These are phyloP conservation scores for Podospora bellae-mahoneyi DNA, from an alignment of 495 filamentous ascomycete genomes.

Conservation along the genomic window DNA sequence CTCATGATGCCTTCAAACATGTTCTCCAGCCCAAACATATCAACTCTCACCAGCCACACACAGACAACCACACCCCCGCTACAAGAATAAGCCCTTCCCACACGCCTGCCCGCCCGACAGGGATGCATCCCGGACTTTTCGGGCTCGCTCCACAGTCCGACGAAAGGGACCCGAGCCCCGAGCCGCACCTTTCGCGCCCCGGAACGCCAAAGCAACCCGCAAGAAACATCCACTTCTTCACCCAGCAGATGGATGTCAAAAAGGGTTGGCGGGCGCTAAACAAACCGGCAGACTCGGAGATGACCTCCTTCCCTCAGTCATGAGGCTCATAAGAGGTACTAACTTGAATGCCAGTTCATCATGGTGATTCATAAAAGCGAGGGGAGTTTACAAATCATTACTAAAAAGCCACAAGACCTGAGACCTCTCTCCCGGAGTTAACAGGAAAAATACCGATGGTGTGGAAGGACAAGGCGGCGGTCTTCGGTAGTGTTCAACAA, in stretches of 20 bases:
- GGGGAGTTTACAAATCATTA: neutral
- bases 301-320: neutral
- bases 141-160: slow-evolving; percentile 3
- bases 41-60: neutral
- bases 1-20: neutral
- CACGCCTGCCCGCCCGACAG: neutral
- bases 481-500: neutral
- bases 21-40: neutral
- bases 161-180: slow-evolving; percentile 1
- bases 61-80: neutral
- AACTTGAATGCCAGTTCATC: neutral
- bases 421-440: neutral
- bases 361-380: neutral
- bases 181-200: neutral
- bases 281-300: slow-evolving; percentile 1
- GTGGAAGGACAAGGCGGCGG: neutral
- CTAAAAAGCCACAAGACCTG: too few species aligned
- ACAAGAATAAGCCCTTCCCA: neutral
- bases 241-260: neutral
- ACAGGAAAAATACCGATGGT: neutral
- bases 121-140: neutral
- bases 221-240: neutral
- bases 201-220: neutral
- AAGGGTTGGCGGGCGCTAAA: neutral
- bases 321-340: neutral